These are phyloP conservation scores for Zygoascus ofunaensis DNA, from an alignment of 805 yeast genomes.

Conservation along the genomic window DNA sequence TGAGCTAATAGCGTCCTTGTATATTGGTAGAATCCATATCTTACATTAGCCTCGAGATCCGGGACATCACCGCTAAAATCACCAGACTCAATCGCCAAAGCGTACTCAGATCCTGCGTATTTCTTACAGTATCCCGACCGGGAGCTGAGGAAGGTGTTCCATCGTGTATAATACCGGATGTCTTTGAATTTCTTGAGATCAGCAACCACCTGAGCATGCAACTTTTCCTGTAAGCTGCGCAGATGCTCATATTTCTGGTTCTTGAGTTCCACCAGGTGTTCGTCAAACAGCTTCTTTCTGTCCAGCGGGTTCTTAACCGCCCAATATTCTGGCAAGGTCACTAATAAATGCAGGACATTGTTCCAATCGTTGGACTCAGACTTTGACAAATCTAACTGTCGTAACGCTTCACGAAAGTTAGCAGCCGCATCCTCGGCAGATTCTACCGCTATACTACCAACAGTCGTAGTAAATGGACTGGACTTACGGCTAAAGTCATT, in stretches of 20 bases:
- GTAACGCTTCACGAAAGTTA: background rate
- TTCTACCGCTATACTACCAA: background rate
- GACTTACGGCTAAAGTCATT: too few species aligned
- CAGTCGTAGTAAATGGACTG: too few species aligned
- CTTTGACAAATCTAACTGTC: background rate
- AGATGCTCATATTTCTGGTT: conserved; percentile 34
- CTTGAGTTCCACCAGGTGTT: conserved; percentile 36
- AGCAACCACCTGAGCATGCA: conserved; percentile 42
- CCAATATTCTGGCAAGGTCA: conserved; percentile 61
- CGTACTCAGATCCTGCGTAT: conserved; percentile 41
- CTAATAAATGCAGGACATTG: conserved; percentile 48
- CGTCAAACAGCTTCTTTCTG: conserved; percentile 56
- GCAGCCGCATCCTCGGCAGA: conserved; percentile 1
- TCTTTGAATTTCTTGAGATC: conserved; percentile 38
- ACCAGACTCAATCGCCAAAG: conserved; percentile 36
- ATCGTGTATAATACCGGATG: conserved; percentile 50
- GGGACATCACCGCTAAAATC: conserved; percentile 30
- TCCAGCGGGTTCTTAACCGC: conserved; percentile 48
- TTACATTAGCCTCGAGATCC: conserved; percentile 44
- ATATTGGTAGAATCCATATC: conserved; percentile 45
- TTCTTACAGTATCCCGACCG: conserved; percentile 50
- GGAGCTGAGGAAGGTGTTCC: conserved; percentile 52
- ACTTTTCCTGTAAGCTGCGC: conserved; percentile 41
- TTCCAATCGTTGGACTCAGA: conserved; percentile 39
- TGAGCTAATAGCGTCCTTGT: conserved; percentile 31